Evolutionary conservation across 257 asterid genomes (phyloP).

Genomic region (Phtheirospermum japonicum): DNA sequence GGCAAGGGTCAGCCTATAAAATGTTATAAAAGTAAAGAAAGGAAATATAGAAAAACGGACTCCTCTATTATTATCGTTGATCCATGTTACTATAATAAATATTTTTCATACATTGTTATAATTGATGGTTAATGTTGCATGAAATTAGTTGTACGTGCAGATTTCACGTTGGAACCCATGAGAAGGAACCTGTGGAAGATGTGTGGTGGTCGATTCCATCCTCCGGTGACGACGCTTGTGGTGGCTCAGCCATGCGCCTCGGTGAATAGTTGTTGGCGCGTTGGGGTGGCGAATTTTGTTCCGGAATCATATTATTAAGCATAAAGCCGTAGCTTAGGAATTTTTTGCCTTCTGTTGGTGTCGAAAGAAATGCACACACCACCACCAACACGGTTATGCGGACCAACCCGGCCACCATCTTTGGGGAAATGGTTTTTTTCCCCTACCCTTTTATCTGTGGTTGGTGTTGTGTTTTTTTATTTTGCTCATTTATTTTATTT

Average conservation of each 20-base stretch:
- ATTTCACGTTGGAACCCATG: slow-evolving; percentile 5
- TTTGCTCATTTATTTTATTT: slow-evolving; percentile 5
- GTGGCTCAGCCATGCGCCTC: neutral
- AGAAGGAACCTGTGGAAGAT: neutral
- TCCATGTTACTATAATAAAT: neutral
- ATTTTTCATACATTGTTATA: too few relatives aligned
- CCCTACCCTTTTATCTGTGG: too few relatives aligned
- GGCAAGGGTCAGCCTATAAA: too few relatives aligned
- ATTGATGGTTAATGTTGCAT: neutral
- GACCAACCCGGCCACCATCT: slow-evolving; percentile 6
- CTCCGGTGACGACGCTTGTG: neutral
- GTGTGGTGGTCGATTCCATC: slow-evolving; percentile 1
- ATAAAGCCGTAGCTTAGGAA: slow-evolving; percentile 22
- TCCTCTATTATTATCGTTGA: neutral
- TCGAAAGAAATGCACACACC: slow-evolving; percentile 21
- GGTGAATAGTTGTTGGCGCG: slow-evolving; percentile 24
- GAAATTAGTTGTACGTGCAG: neutral
- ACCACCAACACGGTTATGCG: slow-evolving; percentile 11
- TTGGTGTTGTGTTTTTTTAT: too few relatives aligned
- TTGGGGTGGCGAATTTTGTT: slow-evolving; percentile 25
- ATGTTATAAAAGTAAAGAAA: neutral
- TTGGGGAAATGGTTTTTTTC: neutral
- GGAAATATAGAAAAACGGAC: neutral
- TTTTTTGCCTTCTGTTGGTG: neutral
- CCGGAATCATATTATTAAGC: slow-evolving; percentile 17